Evolutionary conservation across 306 rosid genomes (phyloP), one percentile per base, ranked within the genome.

Genomic region (Sindora glabra): DNA sequence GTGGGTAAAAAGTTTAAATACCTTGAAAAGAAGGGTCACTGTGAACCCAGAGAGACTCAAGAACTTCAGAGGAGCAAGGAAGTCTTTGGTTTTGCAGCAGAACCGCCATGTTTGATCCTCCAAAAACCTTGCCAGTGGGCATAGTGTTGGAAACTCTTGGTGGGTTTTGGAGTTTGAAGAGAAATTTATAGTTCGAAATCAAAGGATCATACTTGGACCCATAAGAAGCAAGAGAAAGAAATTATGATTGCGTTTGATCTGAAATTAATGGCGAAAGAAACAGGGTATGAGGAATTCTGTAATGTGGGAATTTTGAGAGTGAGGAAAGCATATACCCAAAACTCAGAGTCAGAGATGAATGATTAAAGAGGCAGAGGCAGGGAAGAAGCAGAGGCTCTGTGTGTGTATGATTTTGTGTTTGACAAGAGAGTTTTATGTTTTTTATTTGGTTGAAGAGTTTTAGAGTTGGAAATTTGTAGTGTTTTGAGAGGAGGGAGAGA

Each of bases 11-110:
- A 41, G n/a, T n/a, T n/a, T n/a, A 52, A 59, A 58, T 41, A 77
- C 88, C 95, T 51, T 77, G 81, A 78, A 86, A 78, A 78, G 86
- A 46, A 23, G 77, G 71, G 63, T 75, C 58, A 46, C 84, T 45
- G 62, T 79, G 83, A 72, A 71, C 56, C 89, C 94, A 90, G 10
- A 82, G 77, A 67, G 87, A 85, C 14, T 77, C 83, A 15, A 78
- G 78, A 56, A 77, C 79, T 0, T 76, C 83, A 77, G 87, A 71
- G 48, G 89, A 75, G 46, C 70, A 65, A 60, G 90, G 86, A 5
- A 54, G 81, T 41, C 78, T 81, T 29, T 79, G 80, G 50, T 68
- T 68, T 76, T 70, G 84, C 4, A 76, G 81, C 8, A 79, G 45
- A 63, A 75, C 66, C 10, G 76, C 48, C 83, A 82, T 79, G 65